phyloP scores from a whole-genome alignment of 2,329 filamentous ascomycete species.

The Aspergillus costaricaensis region DNA sequence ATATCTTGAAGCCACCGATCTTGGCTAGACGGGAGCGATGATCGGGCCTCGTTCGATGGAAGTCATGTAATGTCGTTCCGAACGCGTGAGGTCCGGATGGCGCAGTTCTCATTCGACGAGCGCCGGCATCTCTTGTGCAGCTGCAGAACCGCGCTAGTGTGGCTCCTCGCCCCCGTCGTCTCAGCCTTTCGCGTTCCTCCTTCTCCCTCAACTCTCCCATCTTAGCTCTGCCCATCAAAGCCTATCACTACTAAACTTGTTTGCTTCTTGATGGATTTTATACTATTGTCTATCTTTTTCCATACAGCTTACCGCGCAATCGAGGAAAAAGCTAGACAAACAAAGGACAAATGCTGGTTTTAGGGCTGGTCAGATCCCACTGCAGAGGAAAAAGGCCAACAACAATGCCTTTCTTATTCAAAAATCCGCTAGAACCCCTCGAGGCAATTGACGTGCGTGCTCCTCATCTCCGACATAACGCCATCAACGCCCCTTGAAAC shows the following conservation, averaged over 20 bases:
- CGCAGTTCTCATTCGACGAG: background rate
- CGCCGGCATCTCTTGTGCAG: background rate
- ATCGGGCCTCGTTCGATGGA: background rate
- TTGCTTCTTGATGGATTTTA: background rate
- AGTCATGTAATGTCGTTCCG: background rate
- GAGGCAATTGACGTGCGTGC: slow-evolving; percentile 4
- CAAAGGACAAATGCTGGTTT: background rate
- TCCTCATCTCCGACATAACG: slow-evolving; percentile 1
- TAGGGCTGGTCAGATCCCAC: background rate
- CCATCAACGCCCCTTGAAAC: slow-evolving; percentile 6
- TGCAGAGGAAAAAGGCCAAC: background rate
- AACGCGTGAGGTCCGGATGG: slow-evolving; percentile 1
- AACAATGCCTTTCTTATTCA: slow-evolving; percentile 8
- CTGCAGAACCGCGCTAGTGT: slow-evolving; percentile 1
- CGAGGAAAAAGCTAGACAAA: background rate
- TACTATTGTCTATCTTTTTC: background rate
- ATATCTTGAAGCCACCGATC: background rate
- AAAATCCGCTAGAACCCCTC: background rate
- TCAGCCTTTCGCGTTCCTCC: slow-evolving; percentile 1
- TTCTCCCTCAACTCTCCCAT: background rate
- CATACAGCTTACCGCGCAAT: background rate
- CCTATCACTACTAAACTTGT: background rate
- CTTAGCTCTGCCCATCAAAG: background rate
- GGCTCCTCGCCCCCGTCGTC: background rate
- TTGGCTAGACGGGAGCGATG: background rate